A percentile compares a stretch with the other conserved stretches of the same genome.
phyloP scores from a whole-genome alignment of 2,329 filamentous ascomycete species.

The Scedosporium aurantiacum region DNA sequence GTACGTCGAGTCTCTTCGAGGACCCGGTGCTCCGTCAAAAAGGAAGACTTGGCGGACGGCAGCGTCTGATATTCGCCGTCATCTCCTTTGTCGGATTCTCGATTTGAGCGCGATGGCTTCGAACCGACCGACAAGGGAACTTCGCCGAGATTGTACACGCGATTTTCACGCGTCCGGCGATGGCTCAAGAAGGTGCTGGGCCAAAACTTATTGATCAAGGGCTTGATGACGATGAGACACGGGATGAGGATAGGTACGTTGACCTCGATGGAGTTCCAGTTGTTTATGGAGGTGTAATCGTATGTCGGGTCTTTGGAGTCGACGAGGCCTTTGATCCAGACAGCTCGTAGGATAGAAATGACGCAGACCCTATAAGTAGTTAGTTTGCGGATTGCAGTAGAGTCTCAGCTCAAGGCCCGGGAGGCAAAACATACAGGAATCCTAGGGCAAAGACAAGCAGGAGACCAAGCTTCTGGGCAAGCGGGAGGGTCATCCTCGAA shows the following conservation, averaged over 20 bases:
- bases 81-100: neutral
- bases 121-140: neutral
- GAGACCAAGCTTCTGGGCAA: slow-evolving; percentile 15
- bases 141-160: neutral
- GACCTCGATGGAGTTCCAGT: slow-evolving; percentile 7
- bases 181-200: slow-evolving; percentile 5
- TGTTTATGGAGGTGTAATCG: slow-evolving; percentile 9
- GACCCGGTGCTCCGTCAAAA: neutral
- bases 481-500: slow-evolving; percentile 15
- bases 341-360: slow-evolving; percentile 21
- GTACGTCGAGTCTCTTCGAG: neutral
- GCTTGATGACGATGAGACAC: slow-evolving; percentile 26
- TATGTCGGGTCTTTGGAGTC: slow-evolving; percentile 13
- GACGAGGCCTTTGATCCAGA: slow-evolving; percentile 10
- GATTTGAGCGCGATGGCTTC: neutral
- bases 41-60: neutral
- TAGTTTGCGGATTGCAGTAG: neutral
- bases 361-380: slow-evolving; percentile 20
- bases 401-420: neutral
- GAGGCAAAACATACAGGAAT: slow-evolving; percentile 12
- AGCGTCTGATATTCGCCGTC: neutral
- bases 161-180: neutral
- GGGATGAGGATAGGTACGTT: slow-evolving; percentile 19
- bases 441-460: slow-evolving; percentile 16
- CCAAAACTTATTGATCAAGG: slow-evolving; percentile 24